These are phyloP conservation scores for Isabelozyma heimii DNA, from an alignment of 805 yeast species.

Conservation along the genomic window DNA sequence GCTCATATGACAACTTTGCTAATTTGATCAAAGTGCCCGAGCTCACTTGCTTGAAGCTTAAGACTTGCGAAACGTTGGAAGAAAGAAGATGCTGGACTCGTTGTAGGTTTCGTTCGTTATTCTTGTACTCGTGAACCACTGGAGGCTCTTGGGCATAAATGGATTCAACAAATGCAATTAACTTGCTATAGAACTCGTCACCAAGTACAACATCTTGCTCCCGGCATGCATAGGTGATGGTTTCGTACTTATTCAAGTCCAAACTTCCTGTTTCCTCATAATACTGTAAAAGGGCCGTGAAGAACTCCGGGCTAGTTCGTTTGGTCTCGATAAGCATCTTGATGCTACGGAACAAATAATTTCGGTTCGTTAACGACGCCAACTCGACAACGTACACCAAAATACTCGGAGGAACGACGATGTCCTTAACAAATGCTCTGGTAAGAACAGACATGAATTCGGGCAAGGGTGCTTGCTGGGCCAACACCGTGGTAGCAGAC, in stretches of 20 bases:
- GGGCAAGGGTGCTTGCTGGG: background rate
- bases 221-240: background rate
- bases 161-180: constrained; percentile 24
- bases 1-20: constrained; percentile 20
- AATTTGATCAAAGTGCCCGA: constrained; percentile 10
- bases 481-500: constrained; percentile 9
- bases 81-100: constrained; percentile 15
- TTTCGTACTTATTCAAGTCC: constrained; percentile 4
- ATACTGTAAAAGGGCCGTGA: constrained; percentile 8
- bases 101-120: constrained; percentile 25
- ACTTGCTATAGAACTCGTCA: constrained; percentile 15
- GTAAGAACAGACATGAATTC: background rate
- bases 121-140: constrained; percentile 32
- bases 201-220: constrained; percentile 9
- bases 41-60: constrained; percentile 1
- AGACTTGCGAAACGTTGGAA: background rate
- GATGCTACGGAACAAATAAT: constrained; percentile 3
- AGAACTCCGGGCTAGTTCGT: constrained; percentile 10
- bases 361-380: constrained; percentile 12
- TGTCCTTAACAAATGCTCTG: background rate
- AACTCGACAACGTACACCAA: constrained; percentile 26
- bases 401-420: constrained; percentile 12
- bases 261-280: constrained; percentile 1
- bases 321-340: constrained; percentile 6
- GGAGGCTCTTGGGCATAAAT: constrained; percentile 26